Conservation (phyloP, 2,329 filamentous ascomycete genomes). For the Fusarium nisikadoi region DNA sequence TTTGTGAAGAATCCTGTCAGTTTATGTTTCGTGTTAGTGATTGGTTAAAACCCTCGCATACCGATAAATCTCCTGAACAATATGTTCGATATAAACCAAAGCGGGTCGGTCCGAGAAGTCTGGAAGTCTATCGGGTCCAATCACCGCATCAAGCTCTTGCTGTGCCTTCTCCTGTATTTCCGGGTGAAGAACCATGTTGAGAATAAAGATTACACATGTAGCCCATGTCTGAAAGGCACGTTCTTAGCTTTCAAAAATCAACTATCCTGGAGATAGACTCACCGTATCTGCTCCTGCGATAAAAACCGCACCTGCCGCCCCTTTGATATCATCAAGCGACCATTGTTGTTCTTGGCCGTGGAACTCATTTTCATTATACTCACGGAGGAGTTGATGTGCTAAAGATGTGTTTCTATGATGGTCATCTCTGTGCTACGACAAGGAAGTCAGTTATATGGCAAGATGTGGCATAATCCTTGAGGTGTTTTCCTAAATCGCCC, state of each 20-base stretch:
- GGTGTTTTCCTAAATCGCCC: background rate
- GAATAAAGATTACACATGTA: constrained; percentile 52
- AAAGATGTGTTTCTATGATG: constrained; percentile 37
- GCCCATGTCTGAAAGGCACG: constrained; percentile 40
- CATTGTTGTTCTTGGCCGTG: constrained; percentile 33
- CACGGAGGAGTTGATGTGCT: constrained; percentile 40
- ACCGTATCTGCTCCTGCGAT: constrained; percentile 60
- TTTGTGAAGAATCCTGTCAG: constrained; percentile 13
- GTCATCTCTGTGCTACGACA: constrained; percentile 15
- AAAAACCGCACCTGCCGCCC: constrained; percentile 60
- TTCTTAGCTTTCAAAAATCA: constrained; percentile 38
- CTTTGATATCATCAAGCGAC: constrained; percentile 59
- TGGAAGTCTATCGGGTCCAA: constrained; percentile 56
- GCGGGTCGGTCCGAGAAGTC: constrained; percentile 55
- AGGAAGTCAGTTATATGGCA: constrained; percentile 20
- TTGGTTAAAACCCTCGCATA: constrained; percentile 18
- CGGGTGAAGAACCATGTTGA: constrained; percentile 56
- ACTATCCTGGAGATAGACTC: constrained; percentile 22
- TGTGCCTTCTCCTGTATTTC: constrained; percentile 59
- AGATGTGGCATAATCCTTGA: no score
- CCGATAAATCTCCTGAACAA: constrained; percentile 58
- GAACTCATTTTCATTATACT: constrained; percentile 28
- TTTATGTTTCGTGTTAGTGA: background rate
- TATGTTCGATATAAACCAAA: constrained; percentile 56
- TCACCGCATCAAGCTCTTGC: constrained; percentile 57